Percentiles rank a stretch among this genome's conserved stretches.
These are phyloP conservation scores for Talaromyces thailandensis DNA, from an alignment of 495 filamentous ascomycete genomes.

Conservation along the genomic window DNA sequence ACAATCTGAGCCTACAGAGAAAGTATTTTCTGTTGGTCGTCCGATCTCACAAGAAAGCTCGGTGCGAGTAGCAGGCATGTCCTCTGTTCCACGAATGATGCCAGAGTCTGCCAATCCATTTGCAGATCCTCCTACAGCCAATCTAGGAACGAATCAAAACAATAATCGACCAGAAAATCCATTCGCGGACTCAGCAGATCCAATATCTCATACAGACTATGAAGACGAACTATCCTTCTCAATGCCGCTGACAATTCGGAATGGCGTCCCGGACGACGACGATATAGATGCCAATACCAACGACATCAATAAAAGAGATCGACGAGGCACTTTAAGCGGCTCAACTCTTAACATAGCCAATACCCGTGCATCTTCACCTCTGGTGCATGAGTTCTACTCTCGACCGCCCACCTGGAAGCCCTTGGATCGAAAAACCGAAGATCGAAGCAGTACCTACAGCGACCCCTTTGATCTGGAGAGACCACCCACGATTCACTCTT, in stretches of 20 bases:
- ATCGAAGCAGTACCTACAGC: conserved; percentile 36
- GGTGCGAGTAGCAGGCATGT: background rate
- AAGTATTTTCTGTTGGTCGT: background rate
- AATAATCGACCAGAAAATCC: background rate
- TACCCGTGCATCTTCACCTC: background rate
- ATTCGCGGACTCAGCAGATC: background rate
- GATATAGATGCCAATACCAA: background rate
- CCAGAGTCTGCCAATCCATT: background rate
- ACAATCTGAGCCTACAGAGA: background rate
- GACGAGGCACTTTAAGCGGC: background rate
- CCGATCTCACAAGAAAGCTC: background rate
- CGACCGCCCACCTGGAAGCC: background rate
- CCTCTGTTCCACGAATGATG: background rate
- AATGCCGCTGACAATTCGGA: background rate
- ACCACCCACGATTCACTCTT: conserved; percentile 17
- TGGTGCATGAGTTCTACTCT: background rate
- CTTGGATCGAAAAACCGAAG: background rate
- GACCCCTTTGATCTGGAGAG: conserved; percentile 59
- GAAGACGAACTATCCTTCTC: background rate
- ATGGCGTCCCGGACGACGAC: background rate
- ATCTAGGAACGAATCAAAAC: background rate
- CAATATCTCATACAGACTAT: background rate
- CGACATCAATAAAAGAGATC: background rate
- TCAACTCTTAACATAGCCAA: background rate
- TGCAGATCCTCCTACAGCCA: background rate